Evolutionary conservation across 345 rosid genomes (phyloP), one percentile per base, ranked within the genome.

Genomic region (Rhizophora mangle): DNA sequence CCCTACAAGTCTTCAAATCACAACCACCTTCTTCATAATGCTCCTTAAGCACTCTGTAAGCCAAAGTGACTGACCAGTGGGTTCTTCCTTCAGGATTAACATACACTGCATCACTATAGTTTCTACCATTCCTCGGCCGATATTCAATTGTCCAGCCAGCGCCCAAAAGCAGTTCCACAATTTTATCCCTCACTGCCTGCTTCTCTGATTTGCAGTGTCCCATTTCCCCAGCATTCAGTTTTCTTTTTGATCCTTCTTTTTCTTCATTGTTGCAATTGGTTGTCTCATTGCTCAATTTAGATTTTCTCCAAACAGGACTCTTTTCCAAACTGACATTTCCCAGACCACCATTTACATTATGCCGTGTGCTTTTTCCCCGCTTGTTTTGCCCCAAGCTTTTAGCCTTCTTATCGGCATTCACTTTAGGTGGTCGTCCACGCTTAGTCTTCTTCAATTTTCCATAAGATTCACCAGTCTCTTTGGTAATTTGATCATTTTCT

Each of bases 51-150:
- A 76, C 70, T 36, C 80, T 82, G 82, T 94, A 94, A 32, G 98
- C 98, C 82, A 79, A 72, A 57, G 98, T 94, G 70, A 89, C 81
- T 53, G 98, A 94, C 98, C 98, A 94, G 80, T 91, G 96, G 71
- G 97, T 89, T 77, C 78, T 92, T 62, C 97, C 97, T 70, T 85
- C 83, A 64, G 96, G 97, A 83, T 87, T 94, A 68, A 94, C 88
- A 86, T 94, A 94, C 34, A 94, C 96, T 61, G 98, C 90, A 83
- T 88, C 97, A 0, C 57, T 56, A 75, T 94, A 94, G 19, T 60
- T 68, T 72, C 66, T 89, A 68, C 85, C 83, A 63, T 76, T 54
- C 68, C 96, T 81, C 32, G 95, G 96, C 80, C 97, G 85, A 76
- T 88, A 82, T 34, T 94, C 84, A 74, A 94, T 78, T 26, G 77